Conservation (phyloP, 768 basidiomycete species). For the Amanita subjunquillea region DNA sequence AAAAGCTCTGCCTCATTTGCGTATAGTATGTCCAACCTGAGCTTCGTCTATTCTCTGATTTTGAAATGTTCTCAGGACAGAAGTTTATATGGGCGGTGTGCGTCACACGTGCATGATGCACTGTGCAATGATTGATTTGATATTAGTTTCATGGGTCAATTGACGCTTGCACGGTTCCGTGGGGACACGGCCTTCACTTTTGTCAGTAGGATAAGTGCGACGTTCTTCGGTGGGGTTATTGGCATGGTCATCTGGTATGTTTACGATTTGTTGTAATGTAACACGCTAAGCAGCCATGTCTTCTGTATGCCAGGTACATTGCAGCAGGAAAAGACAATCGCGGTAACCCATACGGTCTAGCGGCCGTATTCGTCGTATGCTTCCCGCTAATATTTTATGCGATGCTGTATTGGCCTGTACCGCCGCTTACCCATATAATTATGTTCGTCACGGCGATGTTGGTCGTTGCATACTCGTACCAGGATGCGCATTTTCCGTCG, state of each 20-base stretch:
- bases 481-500: slow-evolving; percentile 39
- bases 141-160: slow-evolving; percentile 61
- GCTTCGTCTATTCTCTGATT: slow-evolving; percentile 13
- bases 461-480: slow-evolving; percentile 69
- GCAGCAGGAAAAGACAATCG: slow-evolving; percentile 42
- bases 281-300: neutral
- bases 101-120: slow-evolving; percentile 11
- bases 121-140: neutral
- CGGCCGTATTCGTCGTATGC: slow-evolving; percentile 53
- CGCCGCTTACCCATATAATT: slow-evolving; percentile 63
- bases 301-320: slow-evolving; percentile 43
- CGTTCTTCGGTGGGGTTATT: slow-evolving; percentile 52
- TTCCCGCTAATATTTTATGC: slow-evolving; percentile 67
- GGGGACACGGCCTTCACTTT: slow-evolving; percentile 69
- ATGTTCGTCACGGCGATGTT: slow-evolving; percentile 53
- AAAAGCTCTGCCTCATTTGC: slow-evolving; percentile 44
- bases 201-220: slow-evolving; percentile 47
- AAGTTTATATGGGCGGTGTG: slow-evolving; percentile 66
- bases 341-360: slow-evolving; percentile 64
- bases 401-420: slow-evolving; percentile 65
- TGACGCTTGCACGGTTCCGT: slow-evolving; percentile 59
- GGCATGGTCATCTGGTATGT: slow-evolving; percentile 62
- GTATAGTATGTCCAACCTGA: slow-evolving; percentile 27
- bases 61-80: slow-evolving; percentile 30
- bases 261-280: neutral